Conservation (phyloP, 176 grass and related monocot species). For the Rhynchospora pubera region DNA sequence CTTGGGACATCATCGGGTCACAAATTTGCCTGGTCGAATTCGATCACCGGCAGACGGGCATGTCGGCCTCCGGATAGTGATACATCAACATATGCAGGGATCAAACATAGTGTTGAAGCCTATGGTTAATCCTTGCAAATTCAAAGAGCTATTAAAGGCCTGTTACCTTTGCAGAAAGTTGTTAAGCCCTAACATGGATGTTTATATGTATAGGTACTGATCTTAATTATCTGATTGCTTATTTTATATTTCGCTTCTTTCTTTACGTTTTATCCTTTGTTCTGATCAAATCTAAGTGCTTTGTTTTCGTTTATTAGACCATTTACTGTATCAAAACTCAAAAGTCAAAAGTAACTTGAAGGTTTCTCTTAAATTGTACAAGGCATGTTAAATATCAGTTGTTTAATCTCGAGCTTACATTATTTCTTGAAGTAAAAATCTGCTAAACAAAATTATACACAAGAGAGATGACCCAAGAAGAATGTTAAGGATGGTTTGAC, state of each 20-base stretch:
- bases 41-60: not conserved
- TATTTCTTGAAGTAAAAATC: too few relatives aligned
- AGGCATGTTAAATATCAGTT: not conserved
- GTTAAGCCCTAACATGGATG: conserved; percentile 28
- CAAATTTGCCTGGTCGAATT: not conserved
- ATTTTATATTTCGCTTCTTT: not conserved
- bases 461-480: not conserved
- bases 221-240: not conserved
- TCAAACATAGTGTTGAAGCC: conserved; percentile 50
- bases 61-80: conserved; percentile 54
- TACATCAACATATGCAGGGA: conserved; percentile 17
- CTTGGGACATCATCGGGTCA: not conserved
- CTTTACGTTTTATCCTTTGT: not conserved
- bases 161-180: conserved; percentile 55
- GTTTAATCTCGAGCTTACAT: not conserved
- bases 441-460: not conserved
- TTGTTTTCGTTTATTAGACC: not conserved
- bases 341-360: not conserved
- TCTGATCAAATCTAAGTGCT: not conserved
- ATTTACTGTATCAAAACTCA: not conserved
- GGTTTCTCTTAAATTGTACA: not conserved
- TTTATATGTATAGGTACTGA: conserved; percentile 15
- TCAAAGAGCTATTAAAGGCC: conserved; percentile 26
- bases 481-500: not conserved
- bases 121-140: conserved; percentile 32